phyloP scores from a whole-genome alignment of 345 rosid genomes.

The Geranium brycei region DNA sequence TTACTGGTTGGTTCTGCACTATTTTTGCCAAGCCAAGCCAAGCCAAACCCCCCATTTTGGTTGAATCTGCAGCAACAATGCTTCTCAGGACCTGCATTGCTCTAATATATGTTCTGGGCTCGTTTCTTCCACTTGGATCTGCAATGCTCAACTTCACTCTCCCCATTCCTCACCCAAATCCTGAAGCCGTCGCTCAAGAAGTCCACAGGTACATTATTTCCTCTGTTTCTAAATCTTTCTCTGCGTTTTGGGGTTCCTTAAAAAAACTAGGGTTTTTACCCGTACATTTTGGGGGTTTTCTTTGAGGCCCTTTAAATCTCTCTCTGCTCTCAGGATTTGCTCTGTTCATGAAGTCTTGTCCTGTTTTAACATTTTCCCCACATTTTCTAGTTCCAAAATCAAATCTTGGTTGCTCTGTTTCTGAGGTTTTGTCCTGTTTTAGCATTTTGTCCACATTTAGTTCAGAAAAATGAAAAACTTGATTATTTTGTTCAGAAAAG shows the following conservation, averaged over 20 bases:
- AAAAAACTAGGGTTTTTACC: no score
- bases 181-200: slow-evolving; percentile 62
- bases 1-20: background rate
- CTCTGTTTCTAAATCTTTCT: no score
- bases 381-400: no score
- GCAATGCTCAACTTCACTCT: slow-evolving; percentile 48
- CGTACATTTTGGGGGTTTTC: no score
- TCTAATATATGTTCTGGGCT: slow-evolving; percentile 27
- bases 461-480: no score
- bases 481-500: slow-evolving; percentile 39
- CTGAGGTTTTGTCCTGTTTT: no score
- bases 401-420: no score
- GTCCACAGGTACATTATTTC: slow-evolving; percentile 47
- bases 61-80: slow-evolving; percentile 13
- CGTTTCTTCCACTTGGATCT: slow-evolving; percentile 18
- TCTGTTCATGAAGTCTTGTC: background rate
- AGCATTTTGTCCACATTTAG: no score
- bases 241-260: background rate
- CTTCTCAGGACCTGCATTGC: slow-evolving; percentile 38
- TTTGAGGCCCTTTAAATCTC: no score
- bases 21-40: background rate
- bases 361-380: no score
- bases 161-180: slow-evolving; percentile 57
- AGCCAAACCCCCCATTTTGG: background rate
- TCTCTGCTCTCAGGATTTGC: background rate